Evolutionary conservation across 768 basidiomycete species (phyloP), one percentile per base, ranked within the genome.

Genomic region (Suillus tomentosus): DNA sequence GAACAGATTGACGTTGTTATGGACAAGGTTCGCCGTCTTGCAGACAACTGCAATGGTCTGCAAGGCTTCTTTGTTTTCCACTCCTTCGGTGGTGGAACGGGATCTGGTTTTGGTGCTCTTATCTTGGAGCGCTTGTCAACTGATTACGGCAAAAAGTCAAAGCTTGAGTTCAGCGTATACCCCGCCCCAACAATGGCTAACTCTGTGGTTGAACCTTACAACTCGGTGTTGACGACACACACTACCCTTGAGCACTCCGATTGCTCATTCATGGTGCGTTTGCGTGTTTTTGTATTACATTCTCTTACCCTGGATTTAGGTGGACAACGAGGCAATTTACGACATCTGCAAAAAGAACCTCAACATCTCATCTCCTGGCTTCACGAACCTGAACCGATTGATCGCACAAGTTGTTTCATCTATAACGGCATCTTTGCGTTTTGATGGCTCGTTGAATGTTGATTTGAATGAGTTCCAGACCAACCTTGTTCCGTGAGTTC

Each of bases 11-110:
- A 98, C 79, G 87, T 85, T 19, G 95, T 96, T 59, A 91, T 97
- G 87, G 96, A 99, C 81, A 95, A 92, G 74, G 84, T 97, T 70
- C 92, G 96, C 74, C 88, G 91, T 69, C 86, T 99, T 61, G 91
- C 96, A 62, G 96, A 99, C 78, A 96, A 96, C 83, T 98, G 96
- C 82, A 84, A 86, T 62, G 96, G 96, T 72, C 89, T 99, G 34
- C 96, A 99, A 78, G 96, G 96, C 66, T 99, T 99, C 85, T 99
- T 99, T 76, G 95, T 97, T 71, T 99, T 99, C 89, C 96, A 98
- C 84, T 99, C 96, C 57, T 99, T 99, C 78, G 96, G 96, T 77
- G 96, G 96, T 74, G 96, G 96, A 79, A 99, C 96, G 67, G 96
- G 96, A 67, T 99, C 96, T 64, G 96, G 96, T 68, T 96, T 99